phyloP scores from a whole-genome alignment of 805 yeast species.

The Kluyveromyces dobzhanskii region DNA sequence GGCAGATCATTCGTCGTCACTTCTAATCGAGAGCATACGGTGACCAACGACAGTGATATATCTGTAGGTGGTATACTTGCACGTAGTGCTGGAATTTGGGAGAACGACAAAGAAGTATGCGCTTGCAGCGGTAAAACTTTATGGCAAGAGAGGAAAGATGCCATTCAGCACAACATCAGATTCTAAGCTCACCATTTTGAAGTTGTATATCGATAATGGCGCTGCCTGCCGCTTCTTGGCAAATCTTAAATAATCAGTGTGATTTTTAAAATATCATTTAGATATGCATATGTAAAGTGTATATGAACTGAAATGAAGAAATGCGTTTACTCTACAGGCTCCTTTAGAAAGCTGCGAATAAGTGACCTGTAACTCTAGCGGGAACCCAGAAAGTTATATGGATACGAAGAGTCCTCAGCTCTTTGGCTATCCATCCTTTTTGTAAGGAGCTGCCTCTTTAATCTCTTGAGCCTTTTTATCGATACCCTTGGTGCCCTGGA shows the following conservation, averaged over 20 bases:
- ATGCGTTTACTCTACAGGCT: too few species aligned
- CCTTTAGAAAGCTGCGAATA: too few species aligned
- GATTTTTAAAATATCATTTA: too few species aligned
- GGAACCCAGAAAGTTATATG: too few species aligned
- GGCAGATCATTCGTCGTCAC: conserved; percentile 49
- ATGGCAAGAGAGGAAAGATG: conserved; percentile 90
- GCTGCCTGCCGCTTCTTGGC: too few species aligned
- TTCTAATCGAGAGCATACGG: conserved; percentile 11
- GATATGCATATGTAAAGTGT: neutral
- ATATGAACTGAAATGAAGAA: too few species aligned
- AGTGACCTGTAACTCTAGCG: too few species aligned
- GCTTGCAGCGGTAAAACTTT: conserved; percentile 91
- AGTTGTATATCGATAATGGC: too few species aligned
- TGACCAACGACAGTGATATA: conserved; percentile 29
- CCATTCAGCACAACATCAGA: conserved; percentile 32
- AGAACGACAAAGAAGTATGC: conserved; percentile 86
- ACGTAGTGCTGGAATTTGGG: conserved; percentile 96
- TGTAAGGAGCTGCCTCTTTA: conserved; percentile 10
- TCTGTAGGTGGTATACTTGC: conserved; percentile 83
- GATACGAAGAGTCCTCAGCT: too few species aligned
- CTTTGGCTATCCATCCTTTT: conserved; percentile 3
- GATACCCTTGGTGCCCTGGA: conserved; percentile 5
- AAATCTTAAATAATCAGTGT: too few species aligned
- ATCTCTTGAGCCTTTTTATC: conserved; percentile 10
- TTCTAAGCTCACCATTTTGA: too few species aligned